phyloP scores from a whole-genome alignment of 2,329 filamentous ascomycete species.

The Xylariomycetidae sp. region DNA sequence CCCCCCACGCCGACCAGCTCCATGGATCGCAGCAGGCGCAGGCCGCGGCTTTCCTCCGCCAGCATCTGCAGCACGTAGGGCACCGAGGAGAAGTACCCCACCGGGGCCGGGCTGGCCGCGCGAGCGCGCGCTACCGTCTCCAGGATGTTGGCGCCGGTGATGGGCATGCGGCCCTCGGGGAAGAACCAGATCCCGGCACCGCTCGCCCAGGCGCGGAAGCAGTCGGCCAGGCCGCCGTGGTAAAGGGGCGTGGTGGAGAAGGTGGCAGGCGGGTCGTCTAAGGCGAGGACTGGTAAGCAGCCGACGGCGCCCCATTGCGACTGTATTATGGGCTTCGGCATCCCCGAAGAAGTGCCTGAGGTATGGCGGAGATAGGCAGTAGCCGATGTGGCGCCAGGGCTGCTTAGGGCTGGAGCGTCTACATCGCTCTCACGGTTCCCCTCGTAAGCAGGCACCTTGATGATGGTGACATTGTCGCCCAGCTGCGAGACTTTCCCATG shows the following conservation, averaged over 20 bases:
- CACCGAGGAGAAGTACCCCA: conserved; percentile 57
- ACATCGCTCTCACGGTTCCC: neutral
- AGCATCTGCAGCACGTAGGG: conserved; percentile 53
- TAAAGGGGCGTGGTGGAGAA: conserved; percentile 63
- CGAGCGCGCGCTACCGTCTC: conserved; percentile 37
- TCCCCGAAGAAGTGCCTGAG: conserved; percentile 57
- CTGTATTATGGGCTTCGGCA: conserved; percentile 58
- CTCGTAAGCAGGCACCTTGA: conserved; percentile 10
- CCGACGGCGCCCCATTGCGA: conserved; percentile 49
- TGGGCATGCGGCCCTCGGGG: conserved; percentile 47
- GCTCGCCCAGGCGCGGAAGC: conserved; percentile 56
- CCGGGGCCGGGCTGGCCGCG: conserved; percentile 14
- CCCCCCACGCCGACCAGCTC: conserved; percentile 59
- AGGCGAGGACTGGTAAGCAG: conserved; percentile 43
- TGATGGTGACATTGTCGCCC: conserved; percentile 9
- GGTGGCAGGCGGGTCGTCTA: conserved; percentile 35
- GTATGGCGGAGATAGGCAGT: conserved; percentile 57
- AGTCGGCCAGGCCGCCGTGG: conserved; percentile 58
- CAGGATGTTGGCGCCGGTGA: conserved; percentile 49
- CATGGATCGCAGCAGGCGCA: conserved; percentile 43
- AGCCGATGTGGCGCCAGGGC: conserved; percentile 16
- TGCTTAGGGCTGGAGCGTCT: neutral
- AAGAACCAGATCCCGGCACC: conserved; percentile 57
- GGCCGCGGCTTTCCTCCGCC: conserved; percentile 33
- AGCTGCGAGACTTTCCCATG: conserved; percentile 2